Evolutionary conservation across 768 basidiomycete genomes (phyloP), one percentile per base, ranked within the genome.

Genomic region (Amanita rimosa): DNA sequence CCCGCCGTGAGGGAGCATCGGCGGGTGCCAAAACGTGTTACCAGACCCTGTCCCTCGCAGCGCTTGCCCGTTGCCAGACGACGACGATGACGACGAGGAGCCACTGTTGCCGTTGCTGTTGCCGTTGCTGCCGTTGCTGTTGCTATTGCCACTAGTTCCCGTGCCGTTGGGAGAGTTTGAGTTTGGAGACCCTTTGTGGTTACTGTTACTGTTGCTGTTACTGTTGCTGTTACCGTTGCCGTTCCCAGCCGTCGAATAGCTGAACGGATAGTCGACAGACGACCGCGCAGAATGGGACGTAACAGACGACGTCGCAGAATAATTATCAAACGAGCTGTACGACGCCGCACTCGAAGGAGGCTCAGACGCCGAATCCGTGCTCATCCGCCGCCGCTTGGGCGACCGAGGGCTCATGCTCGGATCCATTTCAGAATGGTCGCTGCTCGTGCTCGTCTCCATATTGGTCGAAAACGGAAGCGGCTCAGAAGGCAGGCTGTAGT

Each of bases 1-100:
- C 4, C 31, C 74, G 48, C 54, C 60, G 53, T 78, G 75, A 3
- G 76, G 67, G 55, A 83, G 71, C 74, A 83, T 82, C 8, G 85
- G 81, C 2, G 85, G 84, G 62, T 89, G 86, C 84, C 85, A 87
- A 57, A 84, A 82, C 6, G 81, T 75, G 53, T 75, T 80, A 9
- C 38, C 38, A 39, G 38, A 39, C 13, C 31, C 31, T 31, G 31
- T 31, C 11, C 31, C 31, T 1, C 31, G 31, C 31, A 31, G 31
- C 13, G 11, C 31, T 13, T 31, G 31, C 31, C 31, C 31, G 31
- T 31, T 31, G 10, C 31, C 5, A 13, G 31, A 10, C 4, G 31
- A 31, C 31, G 31, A 31, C 29, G 29, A 29, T n/a, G n/a, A n/a
- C n/a, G n/a, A n/a, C n/a, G n/a, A n/a, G n/a, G n/a, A n/a, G 9